Evolutionary conservation across 768 basidiomycete genomes (phyloP), one percentile per base, ranked within the genome.

Genomic region (Pulveroboletus frians): DNA sequence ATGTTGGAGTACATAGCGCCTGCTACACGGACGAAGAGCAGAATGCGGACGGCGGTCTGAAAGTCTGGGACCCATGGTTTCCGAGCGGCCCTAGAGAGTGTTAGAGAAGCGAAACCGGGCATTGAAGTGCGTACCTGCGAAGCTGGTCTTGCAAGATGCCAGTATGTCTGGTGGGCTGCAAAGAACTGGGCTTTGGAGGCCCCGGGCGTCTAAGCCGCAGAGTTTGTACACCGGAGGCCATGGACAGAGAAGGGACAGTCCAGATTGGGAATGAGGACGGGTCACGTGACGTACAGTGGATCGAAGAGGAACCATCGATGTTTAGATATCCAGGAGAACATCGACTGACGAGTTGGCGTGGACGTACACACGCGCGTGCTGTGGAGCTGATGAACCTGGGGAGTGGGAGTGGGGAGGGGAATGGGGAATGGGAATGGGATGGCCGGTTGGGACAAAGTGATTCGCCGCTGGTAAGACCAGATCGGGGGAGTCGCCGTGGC

Each of bases 1-100:
- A 95, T 89, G 56, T 92, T 92, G 11, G 88, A 81, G 64, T 98
- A 98, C 93, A 99, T 97, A 3, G 93, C 96, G 1, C 79, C 84
- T 21, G 80, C 71, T 27, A 93, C 76, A 17, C 96, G 81, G 15
- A 96, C 62, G 14, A 98, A 76, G 43, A 96, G 70, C 35, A 97
- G 64, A 35, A 96, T 77, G 41, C 94, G 82, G 52, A 97, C 73
- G 5, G 93, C 96, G 6, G 88, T 71, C 31, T 84, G 85, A 61
- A 93, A 86, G 53, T 82, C 79, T 40, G 96, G 95, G 43, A 78
- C 79, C 84, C 90, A 92, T 77, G 92, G 91, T 32, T 81, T 78
- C 41, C 80, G 79, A 56, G 84, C 80, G 31, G 85, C 69, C 63
- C 85, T 88, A 46, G 15, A 45, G 5, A 15, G 10, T 39, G 46